phyloP scores from a whole-genome alignment of 352 stramenopile genomes.

The Hyaloperonospora arabidopsidis region DNA sequence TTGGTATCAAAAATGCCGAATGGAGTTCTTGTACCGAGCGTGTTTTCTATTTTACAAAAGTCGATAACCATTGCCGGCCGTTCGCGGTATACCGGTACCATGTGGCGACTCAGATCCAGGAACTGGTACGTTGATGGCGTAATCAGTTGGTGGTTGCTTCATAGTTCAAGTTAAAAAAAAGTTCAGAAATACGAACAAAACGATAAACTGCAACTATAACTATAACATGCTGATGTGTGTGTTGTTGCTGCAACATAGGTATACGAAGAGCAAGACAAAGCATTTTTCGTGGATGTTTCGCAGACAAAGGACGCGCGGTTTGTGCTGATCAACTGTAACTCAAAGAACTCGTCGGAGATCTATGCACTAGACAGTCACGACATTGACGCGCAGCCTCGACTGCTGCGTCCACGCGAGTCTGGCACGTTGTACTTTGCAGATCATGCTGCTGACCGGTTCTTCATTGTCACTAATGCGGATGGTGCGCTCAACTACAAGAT shows the following conservation, averaged over 20 bases:
- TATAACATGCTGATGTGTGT: neutral
- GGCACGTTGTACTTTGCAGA: conserved; percentile 83
- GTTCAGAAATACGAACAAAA: conserved; percentile 6
- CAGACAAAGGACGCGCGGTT: conserved; percentile 75
- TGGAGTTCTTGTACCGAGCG: conserved; percentile 31
- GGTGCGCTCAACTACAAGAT: conserved; percentile 76
- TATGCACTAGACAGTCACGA: conserved; percentile 35
- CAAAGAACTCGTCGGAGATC: conserved; percentile 83
- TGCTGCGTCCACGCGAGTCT: conserved; percentile 42
- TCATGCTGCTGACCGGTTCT: conserved; percentile 58
- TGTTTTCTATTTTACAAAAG: conserved; percentile 68
- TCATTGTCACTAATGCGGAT: conserved; percentile 79
- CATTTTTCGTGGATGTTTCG: conserved; percentile 79
- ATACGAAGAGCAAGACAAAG: conserved; percentile 67
- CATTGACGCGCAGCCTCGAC: conserved; percentile 21
- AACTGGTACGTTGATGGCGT: conserved; percentile 36
- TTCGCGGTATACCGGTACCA: conserved; percentile 62
- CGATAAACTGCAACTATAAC: too few relatives aligned
- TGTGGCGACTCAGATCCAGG: conserved; percentile 31
- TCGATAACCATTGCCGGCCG: conserved; percentile 56
- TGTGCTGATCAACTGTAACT: conserved; percentile 85
- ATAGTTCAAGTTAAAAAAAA: conserved; percentile 15
- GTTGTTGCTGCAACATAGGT: conserved; percentile 31
- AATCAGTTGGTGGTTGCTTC: neutral
- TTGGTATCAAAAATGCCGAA: conserved; percentile 62